phyloP scores from a whole-genome alignment of 139 green algal species.

The Chlorella sp. region DNA sequence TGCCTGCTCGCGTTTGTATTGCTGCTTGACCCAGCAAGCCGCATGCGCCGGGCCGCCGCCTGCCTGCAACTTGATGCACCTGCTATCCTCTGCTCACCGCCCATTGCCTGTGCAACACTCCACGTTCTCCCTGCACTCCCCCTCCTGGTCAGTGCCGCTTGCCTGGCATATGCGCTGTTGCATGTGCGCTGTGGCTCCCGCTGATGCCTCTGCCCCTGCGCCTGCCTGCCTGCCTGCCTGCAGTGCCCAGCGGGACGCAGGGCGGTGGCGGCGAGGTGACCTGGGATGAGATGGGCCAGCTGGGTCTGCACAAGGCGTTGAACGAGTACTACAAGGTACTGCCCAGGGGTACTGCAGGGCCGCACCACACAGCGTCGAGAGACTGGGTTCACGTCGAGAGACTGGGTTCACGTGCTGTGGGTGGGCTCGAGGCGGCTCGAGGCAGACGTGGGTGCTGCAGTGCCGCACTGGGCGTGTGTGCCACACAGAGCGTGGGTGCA shows the following conservation, averaged over 20 bases:
- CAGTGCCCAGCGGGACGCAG: neutral
- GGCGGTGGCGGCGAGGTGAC: neutral
- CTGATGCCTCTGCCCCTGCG: neutral
- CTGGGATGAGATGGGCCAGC: constrained; percentile 37
- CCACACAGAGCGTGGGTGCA: neutral
- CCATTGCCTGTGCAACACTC: neutral
- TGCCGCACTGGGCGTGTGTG: too few relatives aligned
- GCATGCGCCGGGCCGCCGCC: neutral
- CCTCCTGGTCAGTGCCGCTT: too few relatives aligned
- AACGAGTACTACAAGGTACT: constrained; percentile 42
- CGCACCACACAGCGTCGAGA: too few relatives aligned
- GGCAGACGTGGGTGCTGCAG: too few relatives aligned
- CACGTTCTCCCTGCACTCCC: too few relatives aligned
- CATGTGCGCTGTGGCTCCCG: neutral
- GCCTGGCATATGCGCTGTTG: too few relatives aligned
- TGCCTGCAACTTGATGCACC: too few relatives aligned
- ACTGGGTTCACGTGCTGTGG: neutral
- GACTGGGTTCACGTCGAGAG: too few relatives aligned
- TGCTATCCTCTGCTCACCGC: neutral
- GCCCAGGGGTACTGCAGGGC: neutral
- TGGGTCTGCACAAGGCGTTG: constrained; percentile 39
- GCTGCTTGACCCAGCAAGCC: too few relatives aligned
- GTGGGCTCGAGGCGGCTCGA: neutral
- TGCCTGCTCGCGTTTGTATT: neutral
- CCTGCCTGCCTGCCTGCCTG: neutral